These are phyloP conservation scores for Choiromyces venosus DNA, from an alignment of 495 filamentous ascomycete genomes.

Conservation along the genomic window DNA sequence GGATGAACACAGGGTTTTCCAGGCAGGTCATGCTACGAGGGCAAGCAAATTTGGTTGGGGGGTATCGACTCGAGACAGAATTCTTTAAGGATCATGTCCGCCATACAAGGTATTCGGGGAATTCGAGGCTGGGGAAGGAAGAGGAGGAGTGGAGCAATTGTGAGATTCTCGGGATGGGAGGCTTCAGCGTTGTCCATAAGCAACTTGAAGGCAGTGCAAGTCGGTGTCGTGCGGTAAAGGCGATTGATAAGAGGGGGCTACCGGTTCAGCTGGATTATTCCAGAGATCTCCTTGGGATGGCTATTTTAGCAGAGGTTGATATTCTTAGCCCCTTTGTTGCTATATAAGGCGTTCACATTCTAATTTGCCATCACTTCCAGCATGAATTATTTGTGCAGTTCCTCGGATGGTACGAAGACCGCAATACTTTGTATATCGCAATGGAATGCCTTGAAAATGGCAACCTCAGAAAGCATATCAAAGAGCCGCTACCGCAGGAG, in stretches of 20 bases:
- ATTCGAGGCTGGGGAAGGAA: too few relatives aligned
- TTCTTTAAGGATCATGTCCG: background rate
- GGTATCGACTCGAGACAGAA: background rate
- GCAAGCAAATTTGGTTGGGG: background rate
- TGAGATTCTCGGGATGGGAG: too few relatives aligned
- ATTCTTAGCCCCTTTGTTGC: too few relatives aligned
- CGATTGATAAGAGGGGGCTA: background rate
- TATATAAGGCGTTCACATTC: too few relatives aligned
- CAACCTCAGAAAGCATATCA: background rate
- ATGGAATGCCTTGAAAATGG: conserved; percentile 17
- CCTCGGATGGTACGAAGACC: conserved; percentile 11
- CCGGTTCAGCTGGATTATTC: background rate
- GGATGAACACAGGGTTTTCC: too few relatives aligned
- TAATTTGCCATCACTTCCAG: too few relatives aligned
- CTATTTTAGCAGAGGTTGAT: background rate
- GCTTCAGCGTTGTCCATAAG: too few relatives aligned
- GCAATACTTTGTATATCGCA: background rate
- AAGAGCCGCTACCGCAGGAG: background rate
- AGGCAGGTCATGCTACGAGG: too few relatives aligned
- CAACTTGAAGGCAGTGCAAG: background rate
- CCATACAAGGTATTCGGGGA: background rate
- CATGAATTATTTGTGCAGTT: conserved; percentile 15
- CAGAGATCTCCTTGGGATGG: background rate
- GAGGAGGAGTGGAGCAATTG: too few relatives aligned
- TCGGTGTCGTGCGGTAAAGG: background rate